Conservation (phyloP, 345 rosid genomes). For the Carallia brachiata region DNA sequence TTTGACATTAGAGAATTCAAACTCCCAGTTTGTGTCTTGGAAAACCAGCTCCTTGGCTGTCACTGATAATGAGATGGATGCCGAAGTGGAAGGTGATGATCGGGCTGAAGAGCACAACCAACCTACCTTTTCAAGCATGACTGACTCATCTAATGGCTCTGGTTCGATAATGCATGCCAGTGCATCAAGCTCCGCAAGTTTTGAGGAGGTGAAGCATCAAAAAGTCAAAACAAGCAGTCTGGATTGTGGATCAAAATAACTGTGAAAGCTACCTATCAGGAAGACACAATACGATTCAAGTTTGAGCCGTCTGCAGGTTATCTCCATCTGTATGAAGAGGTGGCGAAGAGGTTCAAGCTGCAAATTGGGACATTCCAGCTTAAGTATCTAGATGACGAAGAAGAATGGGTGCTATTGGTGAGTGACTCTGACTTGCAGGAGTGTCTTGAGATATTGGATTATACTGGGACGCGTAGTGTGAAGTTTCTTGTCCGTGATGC, state of each 20-base stretch:
- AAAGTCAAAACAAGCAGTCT: conserved; percentile 27
- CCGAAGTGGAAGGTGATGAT: conserved; percentile 41
- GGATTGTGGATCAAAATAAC: conserved; percentile 49
- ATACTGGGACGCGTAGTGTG: conserved; percentile 47
- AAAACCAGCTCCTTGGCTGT: conserved; percentile 42
- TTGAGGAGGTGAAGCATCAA: conserved; percentile 42
- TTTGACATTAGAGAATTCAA: conserved; percentile 30
- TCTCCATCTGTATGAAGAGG: conserved; percentile 70
- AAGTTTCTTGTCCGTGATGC: conserved; percentile 68
- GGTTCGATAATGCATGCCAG: conserved; percentile 50
- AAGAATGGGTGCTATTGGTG: conserved; percentile 82
- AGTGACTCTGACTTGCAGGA: conserved; percentile 78
- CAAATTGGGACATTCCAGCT: conserved; percentile 69
- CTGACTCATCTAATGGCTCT: conserved; percentile 67
- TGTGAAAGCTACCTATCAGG: conserved; percentile 77
- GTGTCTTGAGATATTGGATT: conserved; percentile 72
- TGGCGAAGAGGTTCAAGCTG: conserved; percentile 68
- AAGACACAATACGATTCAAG: conserved; percentile 73
- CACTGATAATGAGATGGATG: conserved; percentile 34
- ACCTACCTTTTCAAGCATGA: conserved; percentile 50
- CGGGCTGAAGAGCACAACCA: conserved; percentile 41
- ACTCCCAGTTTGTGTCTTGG: conserved; percentile 28
- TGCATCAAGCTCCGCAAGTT: conserved; percentile 55
- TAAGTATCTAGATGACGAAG: conserved; percentile 83
- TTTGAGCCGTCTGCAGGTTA: conserved; percentile 62